Evolutionary conservation across 2,329 filamentous ascomycete species (phyloP).

Genomic region (Sclerotinia borealis): DNA sequence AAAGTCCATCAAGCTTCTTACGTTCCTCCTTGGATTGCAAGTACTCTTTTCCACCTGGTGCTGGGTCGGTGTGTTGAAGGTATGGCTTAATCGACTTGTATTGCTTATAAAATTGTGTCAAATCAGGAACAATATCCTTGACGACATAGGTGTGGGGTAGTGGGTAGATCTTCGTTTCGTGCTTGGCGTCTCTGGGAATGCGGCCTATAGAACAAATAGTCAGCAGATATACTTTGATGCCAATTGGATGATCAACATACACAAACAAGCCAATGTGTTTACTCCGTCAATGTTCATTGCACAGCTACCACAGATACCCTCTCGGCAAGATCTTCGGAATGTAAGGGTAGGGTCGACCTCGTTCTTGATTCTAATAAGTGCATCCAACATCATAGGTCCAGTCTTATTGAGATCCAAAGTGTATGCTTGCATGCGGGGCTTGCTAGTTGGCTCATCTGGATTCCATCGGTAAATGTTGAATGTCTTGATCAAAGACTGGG

Average conservation of each 20-base stretch:
- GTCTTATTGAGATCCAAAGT: constrained; percentile 97
- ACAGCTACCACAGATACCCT: constrained; percentile 97
- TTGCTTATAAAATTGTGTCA: constrained; percentile 99
- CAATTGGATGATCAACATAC: constrained; percentile 50
- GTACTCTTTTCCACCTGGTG: constrained; percentile 83
- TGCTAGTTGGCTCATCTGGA: constrained; percentile 83
- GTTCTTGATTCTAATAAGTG: constrained; percentile 97
- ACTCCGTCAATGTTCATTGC: constrained; percentile 99
- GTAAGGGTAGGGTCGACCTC: constrained; percentile 95
- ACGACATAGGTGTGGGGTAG: constrained; percentile 98
- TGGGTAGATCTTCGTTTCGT: constrained; percentile 92
- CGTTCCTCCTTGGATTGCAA: constrained; percentile 88
- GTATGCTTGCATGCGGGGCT: constrained; percentile 94
- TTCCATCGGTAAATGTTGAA: constrained; percentile 99
- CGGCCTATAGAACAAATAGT: constrained; percentile 56
- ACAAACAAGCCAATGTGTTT: constrained; percentile 95
- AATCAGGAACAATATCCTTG: constrained; percentile 95
- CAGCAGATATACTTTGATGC: constrained; percentile 21
- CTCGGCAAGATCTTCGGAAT: constrained; percentile 91
- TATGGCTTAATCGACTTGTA: constrained; percentile 99
- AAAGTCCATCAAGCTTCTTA: constrained; percentile 89
- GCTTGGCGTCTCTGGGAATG: constrained; percentile 74
- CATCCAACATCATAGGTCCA: constrained; percentile 96
- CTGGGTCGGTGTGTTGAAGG: constrained; percentile 80
- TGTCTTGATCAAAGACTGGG: constrained; percentile 73